Percentiles rank a stretch among this genome's conserved stretches.
Evolutionary conservation across 2,329 filamentous ascomycete genomes (phyloP).

Genomic region (Catunica adiposa): DNA sequence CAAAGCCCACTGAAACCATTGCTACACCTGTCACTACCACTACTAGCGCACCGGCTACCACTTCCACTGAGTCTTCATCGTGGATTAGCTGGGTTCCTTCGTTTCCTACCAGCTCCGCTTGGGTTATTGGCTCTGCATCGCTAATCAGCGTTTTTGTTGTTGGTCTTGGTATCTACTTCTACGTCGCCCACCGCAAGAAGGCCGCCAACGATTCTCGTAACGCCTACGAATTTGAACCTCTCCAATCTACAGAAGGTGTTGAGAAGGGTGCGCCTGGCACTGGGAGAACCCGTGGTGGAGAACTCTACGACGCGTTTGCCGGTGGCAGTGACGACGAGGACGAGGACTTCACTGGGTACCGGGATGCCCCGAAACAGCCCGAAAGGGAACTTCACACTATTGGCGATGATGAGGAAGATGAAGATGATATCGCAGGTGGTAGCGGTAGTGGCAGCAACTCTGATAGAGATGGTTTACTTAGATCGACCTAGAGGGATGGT

Average conservation of each 20-base stretch:
- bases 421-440: constrained; percentile 25
- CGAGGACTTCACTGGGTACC: constrained; percentile 26
- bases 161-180: constrained; percentile 68
- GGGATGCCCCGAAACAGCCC: constrained; percentile 19
- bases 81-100: constrained; percentile 80
- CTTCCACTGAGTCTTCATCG: constrained; percentile 31
- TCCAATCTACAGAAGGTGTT: constrained; percentile 61
- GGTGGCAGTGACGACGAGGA: constrained; percentile 56
- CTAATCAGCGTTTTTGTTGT: constrained; percentile 73
- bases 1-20: constrained; percentile 25
- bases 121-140: constrained; percentile 79
- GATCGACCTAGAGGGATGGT: background rate
- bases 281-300: constrained; percentile 52
- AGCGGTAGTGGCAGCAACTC: constrained; percentile 26
- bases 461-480: constrained; percentile 19
- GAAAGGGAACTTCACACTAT: constrained; percentile 11
- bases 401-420: constrained; percentile 19
- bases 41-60: constrained; percentile 23
- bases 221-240: constrained; percentile 85
- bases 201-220: constrained; percentile 59
- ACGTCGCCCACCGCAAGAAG: constrained; percentile 59
- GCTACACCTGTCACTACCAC: constrained; percentile 24
- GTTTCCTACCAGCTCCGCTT: constrained; percentile 75
- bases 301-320: constrained; percentile 95
- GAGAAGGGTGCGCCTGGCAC: constrained; percentile 23